Percentiles rank a stretch among this genome's conserved stretches.
These are phyloP conservation scores for Ambrosia artemisiifolia DNA, from an alignment of 129 eudicot genomes.

Conservation along the genomic window DNA sequence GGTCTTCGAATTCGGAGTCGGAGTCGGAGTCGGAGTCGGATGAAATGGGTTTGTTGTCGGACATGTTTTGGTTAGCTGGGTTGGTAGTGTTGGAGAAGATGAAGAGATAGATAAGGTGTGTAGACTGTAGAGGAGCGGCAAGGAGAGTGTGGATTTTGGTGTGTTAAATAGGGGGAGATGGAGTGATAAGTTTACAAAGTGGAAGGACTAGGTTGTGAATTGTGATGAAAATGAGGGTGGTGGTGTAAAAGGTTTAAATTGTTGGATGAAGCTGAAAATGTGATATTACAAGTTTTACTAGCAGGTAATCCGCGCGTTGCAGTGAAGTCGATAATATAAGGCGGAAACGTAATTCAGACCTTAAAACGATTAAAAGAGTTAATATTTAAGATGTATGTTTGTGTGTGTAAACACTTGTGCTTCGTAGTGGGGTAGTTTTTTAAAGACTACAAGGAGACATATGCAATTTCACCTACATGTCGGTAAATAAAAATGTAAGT, in stretches of 20 bases:
- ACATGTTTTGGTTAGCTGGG: conserved; percentile 17
- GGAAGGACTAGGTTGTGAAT: background rate
- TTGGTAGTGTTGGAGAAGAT: background rate
- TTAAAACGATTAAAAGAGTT: no score
- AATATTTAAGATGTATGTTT: no score
- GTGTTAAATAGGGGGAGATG: background rate
- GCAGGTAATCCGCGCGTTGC: no score
- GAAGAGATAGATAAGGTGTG: conserved; percentile 27
- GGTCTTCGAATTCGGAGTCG: conserved; percentile 20
- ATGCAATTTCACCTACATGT: no score
- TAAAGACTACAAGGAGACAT: no score
- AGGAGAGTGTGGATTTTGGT: conserved; percentile 7
- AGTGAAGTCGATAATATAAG: no score
- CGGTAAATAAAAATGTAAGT: no score
- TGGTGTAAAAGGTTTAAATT: background rate
- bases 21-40: conserved; percentile 11
- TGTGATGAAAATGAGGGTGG: background rate
- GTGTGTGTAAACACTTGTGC: no score
- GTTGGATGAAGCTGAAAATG: no score
- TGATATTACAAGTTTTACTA: no score
- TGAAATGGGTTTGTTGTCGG: conserved; percentile 20
- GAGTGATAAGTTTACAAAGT: background rate
- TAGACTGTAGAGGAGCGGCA: conserved; percentile 26
- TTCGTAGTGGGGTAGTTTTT: no score
- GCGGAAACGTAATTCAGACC: no score